Conservation (phyloP, 805 yeast genomes). For the Yarrowia alimentaria region DNA sequence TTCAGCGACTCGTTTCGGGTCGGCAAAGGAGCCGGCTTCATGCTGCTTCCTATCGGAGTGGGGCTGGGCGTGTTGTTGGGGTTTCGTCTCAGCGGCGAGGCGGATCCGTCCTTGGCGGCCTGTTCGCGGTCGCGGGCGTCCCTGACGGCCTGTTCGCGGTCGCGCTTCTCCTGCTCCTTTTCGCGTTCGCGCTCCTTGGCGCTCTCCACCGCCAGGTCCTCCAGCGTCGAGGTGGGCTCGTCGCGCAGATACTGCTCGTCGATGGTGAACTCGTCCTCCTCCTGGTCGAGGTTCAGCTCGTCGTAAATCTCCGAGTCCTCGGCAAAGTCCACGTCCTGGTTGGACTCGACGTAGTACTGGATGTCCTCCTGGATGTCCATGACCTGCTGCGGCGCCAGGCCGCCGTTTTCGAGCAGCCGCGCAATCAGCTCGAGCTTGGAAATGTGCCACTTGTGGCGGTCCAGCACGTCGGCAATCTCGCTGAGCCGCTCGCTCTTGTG, state of each 20-base stretch:
- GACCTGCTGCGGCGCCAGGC: conserved; percentile 71
- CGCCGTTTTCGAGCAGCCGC: conserved; percentile 74
- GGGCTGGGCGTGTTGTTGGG: no score
- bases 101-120: conserved; percentile 28
- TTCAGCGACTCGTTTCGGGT: conserved; percentile 52
- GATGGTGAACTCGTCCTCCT: conserved; percentile 47
- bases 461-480: conserved; percentile 60
- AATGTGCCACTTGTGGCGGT: conserved; percentile 76
- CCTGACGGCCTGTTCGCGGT: conserved; percentile 34
- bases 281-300: conserved; percentile 66
- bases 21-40: conserved; percentile 57
- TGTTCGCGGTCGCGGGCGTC: conserved; percentile 41
- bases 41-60: conserved; percentile 33
- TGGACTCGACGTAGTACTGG: conserved; percentile 88
- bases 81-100: no score
- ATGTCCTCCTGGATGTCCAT: conserved; percentile 83
- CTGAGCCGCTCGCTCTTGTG: conserved; percentile 55
- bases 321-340: conserved; percentile 87
- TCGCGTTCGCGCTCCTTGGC: conserved; percentile 37
- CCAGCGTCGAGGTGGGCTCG: conserved; percentile 38
- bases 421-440: conserved; percentile 73
- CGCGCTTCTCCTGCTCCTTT: conserved; percentile 39
- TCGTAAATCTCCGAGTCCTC: conserved; percentile 94
- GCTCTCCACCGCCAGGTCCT: conserved; percentile 41
- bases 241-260: conserved; percentile 30